Evolutionary conservation across 2,329 filamentous ascomycete species (phyloP).

Genomic region (Calonectria hongkongensis): DNA sequence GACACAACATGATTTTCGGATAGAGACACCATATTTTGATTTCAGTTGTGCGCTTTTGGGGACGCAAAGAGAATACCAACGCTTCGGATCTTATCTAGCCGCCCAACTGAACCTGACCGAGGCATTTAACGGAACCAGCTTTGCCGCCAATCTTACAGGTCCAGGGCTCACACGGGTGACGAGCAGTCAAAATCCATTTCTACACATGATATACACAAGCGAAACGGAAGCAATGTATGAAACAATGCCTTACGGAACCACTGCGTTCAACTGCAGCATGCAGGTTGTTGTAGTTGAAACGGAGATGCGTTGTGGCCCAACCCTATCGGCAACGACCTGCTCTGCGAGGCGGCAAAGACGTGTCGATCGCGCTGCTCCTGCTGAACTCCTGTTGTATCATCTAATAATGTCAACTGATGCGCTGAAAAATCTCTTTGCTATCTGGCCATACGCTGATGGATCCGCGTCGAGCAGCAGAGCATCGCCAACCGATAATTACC

Average conservation of each 20-base stretch:
- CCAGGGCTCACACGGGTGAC: not conserved
- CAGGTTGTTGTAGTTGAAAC: not conserved
- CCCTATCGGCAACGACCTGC: not conserved
- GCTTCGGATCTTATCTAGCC: not conserved
- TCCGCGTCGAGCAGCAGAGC: not conserved
- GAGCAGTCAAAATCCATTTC: not conserved
- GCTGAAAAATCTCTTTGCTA: not conserved
- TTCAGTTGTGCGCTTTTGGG: slow-evolving; percentile 19
- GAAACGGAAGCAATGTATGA: not conserved
- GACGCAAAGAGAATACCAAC: not conserved
- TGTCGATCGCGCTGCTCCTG: not conserved
- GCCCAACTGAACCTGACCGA: not conserved
- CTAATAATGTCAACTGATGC: not conserved
- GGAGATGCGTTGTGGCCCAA: not conserved
- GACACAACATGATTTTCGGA: slow-evolving; percentile 19
- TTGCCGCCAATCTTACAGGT: not conserved
- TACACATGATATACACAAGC: not conserved
- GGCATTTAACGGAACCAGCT: not conserved
- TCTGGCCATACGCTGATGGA: not conserved
- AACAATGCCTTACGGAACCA: not conserved
- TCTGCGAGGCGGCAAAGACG: slow-evolving; percentile 23
- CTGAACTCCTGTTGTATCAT: not conserved
- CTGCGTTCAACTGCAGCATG: slow-evolving; percentile 19
- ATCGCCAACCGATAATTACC: slow-evolving; percentile 33
- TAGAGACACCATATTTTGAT: slow-evolving; percentile 18